phyloP scores from a whole-genome alignment of 352 stramenopile species.

The Phytophthora ramorum region DNA sequence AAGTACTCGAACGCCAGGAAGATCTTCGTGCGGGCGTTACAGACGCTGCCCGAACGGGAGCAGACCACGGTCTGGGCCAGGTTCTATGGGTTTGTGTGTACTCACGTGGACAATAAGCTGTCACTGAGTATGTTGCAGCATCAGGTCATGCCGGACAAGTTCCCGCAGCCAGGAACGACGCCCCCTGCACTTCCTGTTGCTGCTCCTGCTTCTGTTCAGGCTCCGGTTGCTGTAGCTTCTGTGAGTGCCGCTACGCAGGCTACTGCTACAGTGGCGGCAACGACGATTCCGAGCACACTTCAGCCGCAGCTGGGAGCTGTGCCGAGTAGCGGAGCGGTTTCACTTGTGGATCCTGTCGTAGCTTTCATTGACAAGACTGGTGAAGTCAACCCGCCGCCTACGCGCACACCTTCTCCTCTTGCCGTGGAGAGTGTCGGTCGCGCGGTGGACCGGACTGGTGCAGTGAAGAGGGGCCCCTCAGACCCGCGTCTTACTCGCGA shows the following conservation, averaged over 20 bases:
- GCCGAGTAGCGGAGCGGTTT: slow-evolving; percentile 10
- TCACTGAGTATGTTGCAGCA: slow-evolving; percentile 60
- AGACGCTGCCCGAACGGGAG: slow-evolving; percentile 48
- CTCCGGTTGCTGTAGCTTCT: not conserved
- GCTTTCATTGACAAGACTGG: slow-evolving; percentile 78
- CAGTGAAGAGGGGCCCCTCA: slow-evolving; percentile 23
- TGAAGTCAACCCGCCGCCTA: slow-evolving; percentile 17
- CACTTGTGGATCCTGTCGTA: slow-evolving; percentile 52
- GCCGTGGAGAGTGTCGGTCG: slow-evolving; percentile 40
- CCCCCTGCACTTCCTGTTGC: slow-evolving; percentile 3
- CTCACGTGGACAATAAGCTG: slow-evolving; percentile 66
- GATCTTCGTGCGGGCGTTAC: slow-evolving; percentile 69
- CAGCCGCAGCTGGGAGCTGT: slow-evolving; percentile 8
- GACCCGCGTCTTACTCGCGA: slow-evolving; percentile 23
- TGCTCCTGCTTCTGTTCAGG: slow-evolving; percentile 4
- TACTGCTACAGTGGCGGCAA: slow-evolving; percentile 1
- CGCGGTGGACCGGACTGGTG: slow-evolving; percentile 6
- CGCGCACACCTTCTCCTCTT: slow-evolving; percentile 30
- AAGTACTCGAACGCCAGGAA: slow-evolving; percentile 83
- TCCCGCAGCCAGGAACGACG: slow-evolving; percentile 21
- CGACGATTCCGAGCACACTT: slow-evolving; percentile 24
- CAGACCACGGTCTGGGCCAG: slow-evolving; percentile 50
- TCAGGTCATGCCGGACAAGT: slow-evolving; percentile 60
- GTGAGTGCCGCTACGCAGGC: slow-evolving; percentile 1
- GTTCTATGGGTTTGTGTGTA: slow-evolving; percentile 72